Base-by-base conservation (phyloP, 2,329 filamentous ascomycete genomes). In the Annulohypoxylon truncatum region DNA sequence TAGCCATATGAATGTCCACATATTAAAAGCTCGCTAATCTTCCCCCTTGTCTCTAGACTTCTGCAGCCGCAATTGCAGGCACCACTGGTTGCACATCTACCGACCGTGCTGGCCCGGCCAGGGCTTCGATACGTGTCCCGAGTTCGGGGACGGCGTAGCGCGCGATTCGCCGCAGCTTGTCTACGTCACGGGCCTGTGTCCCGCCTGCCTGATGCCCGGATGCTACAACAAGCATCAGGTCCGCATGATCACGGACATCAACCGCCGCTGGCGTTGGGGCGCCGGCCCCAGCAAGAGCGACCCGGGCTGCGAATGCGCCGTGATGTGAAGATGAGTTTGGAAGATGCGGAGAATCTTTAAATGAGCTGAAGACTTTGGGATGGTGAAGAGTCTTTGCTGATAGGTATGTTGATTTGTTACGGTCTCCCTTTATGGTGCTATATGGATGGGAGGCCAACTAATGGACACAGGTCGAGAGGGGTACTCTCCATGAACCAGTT, bases 11-110 rank as follows among this genome's bases (percentile, higher is more conserved):
- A n/a, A n/a, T n/a, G n/a, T n/a, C n/a, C 26, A 7, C 26, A 28
- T 28, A 28, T 18, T 40, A 15, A 18, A 42, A 42, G 4, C 5
- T 9, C 38, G 38, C 38, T 42, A 22, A 42, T 8, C 18, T 9
- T 12, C 18, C 9, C 18, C 8, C 12, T 20, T 12, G 15, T 20
- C 7, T 2, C 4, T 10, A 79, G 82, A 83, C 75, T 85, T 81
- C 75, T 77, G 79, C 62, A 82, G 85, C 74, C 81, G 80, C 52
- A 71, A 69, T 63, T 88, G 85, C 80, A 77, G 78, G 9, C 85
- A 87, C 78, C 80, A 79, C 70, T 88, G 85, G 85, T 79, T 83
- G 42, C 73, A 81, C 64, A 79, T 88, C 71, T 75, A 74, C 2
- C 66, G 76, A 46, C 81, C 83, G 4, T 88, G 86, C 77, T 78